Conservation (phyloP, 2,329 filamentous ascomycete species). For the Tympanopsis confertula region DNA sequence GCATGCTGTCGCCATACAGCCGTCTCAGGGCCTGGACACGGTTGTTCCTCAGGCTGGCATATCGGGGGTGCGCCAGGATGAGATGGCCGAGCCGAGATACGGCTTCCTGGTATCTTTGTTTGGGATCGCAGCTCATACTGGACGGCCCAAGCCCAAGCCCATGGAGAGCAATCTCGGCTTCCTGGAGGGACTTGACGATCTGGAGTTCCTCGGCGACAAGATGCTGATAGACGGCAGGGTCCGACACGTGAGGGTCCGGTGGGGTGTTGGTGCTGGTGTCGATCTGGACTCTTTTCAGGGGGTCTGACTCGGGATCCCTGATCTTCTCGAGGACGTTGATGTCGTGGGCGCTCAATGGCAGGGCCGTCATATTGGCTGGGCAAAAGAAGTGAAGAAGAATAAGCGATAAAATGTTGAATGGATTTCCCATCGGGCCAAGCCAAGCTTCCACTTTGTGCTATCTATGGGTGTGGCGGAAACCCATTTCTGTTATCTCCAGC, state of each 20-base stretch:
- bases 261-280: constrained; percentile 33
- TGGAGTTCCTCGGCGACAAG: constrained; percentile 37
- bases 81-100: constrained; percentile 39
- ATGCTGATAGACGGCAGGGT: constrained; percentile 34
- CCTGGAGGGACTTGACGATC: constrained; percentile 41
- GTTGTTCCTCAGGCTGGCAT: constrained; percentile 67
- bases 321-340: constrained; percentile 54
- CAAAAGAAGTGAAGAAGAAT: not conserved
- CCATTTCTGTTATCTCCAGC: too few species aligned
- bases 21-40: constrained; percentile 56
- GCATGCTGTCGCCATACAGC: constrained; percentile 47
- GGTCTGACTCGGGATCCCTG: constrained; percentile 52
- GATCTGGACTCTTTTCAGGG: constrained; percentile 38
- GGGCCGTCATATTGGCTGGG: constrained; percentile 28
- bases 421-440: too few species aligned
- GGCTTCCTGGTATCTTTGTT: constrained; percentile 32
- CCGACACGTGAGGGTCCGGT: constrained; percentile 44
- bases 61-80: constrained; percentile 45
- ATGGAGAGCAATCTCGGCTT: constrained; percentile 28
- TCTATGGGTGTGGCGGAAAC: too few species aligned
- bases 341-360: constrained; percentile 43
- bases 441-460: too few species aligned
- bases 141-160: constrained; percentile 14
- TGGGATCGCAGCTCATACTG: constrained; percentile 22
- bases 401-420: not conserved